These are phyloP conservation scores for Colletotrichum sp. DNA, from an alignment of 2,329 filamentous ascomycete genomes.

Conservation along the genomic window DNA sequence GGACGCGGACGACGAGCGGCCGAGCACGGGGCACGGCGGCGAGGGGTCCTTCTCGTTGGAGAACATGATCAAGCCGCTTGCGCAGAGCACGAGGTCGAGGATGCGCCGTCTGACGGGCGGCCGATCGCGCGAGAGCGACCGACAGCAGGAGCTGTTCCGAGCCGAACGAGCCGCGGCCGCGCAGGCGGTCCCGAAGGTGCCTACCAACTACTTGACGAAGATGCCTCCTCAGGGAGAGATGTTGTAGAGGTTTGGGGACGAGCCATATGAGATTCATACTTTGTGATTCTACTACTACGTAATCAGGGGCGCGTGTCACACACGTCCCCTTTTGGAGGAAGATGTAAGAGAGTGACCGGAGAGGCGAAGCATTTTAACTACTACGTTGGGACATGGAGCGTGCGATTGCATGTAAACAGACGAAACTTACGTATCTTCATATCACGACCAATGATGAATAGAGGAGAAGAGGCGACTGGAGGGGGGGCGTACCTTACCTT, in stretches of 20 bases:
- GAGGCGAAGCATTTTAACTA: background rate
- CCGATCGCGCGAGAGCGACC: constrained; percentile 42
- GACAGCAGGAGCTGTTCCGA: constrained; percentile 40
- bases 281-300: background rate
- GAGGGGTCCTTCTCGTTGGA: constrained; percentile 62
- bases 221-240: constrained; percentile 40
- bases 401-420: constrained; percentile 7
- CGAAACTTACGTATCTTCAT: constrained; percentile 3
- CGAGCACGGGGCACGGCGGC: constrained; percentile 39
- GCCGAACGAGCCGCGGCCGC: constrained; percentile 36
- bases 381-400: background rate
- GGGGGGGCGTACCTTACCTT: constrained; percentile 9
- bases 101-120: constrained; percentile 69
- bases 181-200: constrained; percentile 47
- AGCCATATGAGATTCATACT: background rate
- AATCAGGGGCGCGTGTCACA: background rate
- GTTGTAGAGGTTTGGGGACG: constrained; percentile 14
- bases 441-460: constrained; percentile 11
- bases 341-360: background rate
- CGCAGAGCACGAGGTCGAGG: constrained; percentile 61
- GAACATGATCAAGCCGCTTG: constrained; percentile 64
- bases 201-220: constrained; percentile 35
- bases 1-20: constrained; percentile 71
- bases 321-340: background rate
- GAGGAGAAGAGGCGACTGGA: background rate